Conservation (phyloP, 495 filamentous ascomycete species). For the Opeltia flavorubescens region DNA sequence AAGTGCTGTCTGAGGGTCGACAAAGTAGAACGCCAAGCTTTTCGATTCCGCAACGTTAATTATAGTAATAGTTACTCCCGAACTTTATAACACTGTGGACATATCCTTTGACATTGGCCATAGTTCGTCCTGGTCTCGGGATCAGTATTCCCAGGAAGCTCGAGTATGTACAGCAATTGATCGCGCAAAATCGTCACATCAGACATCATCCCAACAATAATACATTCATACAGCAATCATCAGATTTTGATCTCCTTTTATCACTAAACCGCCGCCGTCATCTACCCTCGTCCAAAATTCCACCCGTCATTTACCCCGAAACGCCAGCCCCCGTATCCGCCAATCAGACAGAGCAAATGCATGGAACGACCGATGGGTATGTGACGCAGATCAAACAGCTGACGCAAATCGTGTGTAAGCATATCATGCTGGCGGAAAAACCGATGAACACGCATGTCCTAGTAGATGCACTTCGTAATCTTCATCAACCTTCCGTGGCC, state of each 20-base stretch:
- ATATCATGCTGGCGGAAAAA: neutral
- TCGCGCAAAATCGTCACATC: too few relatives aligned
- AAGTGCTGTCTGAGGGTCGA: too few relatives aligned
- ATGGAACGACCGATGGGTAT: slow-evolving; percentile 9
- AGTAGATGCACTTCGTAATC: neutral
- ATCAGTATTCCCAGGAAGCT: neutral
- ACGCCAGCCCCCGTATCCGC: slow-evolving; percentile 1
- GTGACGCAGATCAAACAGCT: neutral
- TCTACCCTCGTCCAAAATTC: slow-evolving; percentile 5
- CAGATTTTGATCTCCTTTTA: neutral
- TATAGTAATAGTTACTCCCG: too few relatives aligned
- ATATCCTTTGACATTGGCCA: too few relatives aligned
- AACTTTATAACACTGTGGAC: too few relatives aligned
- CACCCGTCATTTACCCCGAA: neutral
- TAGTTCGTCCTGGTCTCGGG: too few relatives aligned
- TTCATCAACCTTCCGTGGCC: neutral
- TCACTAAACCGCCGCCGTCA: slow-evolving; percentile 1
- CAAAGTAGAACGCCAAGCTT: too few relatives aligned
- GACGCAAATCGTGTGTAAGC: neutral
- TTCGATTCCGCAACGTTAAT: too few relatives aligned
- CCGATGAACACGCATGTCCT: neutral
- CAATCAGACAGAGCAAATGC: neutral
- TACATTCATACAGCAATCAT: neutral
- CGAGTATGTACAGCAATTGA: neutral
- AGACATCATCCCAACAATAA: too few relatives aligned